Evolutionary conservation across 2,329 filamentous ascomycete genomes (phyloP).

Genomic region (Ascochyta koolunga): DNA sequence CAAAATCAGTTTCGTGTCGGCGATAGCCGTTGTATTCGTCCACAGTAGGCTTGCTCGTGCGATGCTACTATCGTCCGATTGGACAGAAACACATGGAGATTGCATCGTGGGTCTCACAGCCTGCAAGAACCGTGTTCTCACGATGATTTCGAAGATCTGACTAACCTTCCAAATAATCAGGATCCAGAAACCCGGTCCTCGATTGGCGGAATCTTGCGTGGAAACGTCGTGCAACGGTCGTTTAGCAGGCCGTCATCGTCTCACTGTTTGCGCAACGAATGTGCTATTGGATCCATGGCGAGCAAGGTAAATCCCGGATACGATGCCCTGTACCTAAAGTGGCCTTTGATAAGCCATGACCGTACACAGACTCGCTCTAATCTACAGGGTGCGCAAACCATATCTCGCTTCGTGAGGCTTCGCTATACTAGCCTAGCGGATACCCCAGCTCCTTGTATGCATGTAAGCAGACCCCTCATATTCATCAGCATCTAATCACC

Average conservation of each 20-base stretch:
- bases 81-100: constrained; percentile 6
- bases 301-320: not conserved
- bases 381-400: not conserved
- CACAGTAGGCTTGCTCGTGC: not conserved
- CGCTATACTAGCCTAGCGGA: constrained; percentile 10
- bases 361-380: not conserved
- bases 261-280: not conserved
- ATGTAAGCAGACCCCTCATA: constrained; percentile 26
- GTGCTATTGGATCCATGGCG: not conserved
- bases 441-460: constrained; percentile 17
- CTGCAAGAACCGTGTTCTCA: not conserved
- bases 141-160: constrained; percentile 12
- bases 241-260: not conserved
- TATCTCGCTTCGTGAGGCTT: constrained; percentile 17
- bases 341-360: constrained; percentile 29
- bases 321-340: not conserved
- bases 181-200: not conserved
- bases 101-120: not conserved
- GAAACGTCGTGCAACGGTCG: not conserved
- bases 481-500: constrained; percentile 27
- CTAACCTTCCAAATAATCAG: not conserved
- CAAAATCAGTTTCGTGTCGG: not conserved
- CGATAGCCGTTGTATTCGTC: not conserved
- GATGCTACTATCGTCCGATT: not conserved
- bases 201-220: not conserved